phyloP scores from a whole-genome alignment of 176 grass and related monocot genomes.

The Poa annua region DNA sequence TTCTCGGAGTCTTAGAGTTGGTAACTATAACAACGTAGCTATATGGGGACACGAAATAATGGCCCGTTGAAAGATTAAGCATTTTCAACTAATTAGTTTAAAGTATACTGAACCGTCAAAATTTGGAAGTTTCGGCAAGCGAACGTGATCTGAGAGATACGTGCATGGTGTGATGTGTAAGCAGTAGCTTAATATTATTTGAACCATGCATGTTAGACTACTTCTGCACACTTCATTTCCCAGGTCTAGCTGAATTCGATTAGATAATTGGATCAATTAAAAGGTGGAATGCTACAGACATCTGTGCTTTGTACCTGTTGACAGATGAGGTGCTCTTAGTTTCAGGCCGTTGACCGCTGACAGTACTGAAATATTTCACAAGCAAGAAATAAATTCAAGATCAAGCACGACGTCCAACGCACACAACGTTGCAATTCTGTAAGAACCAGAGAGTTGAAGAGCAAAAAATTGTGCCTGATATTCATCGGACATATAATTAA shows the following conservation, averaged over 20 bases:
- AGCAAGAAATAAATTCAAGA: not conserved
- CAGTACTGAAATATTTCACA: conserved; percentile 31
- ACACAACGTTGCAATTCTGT: too few relatives aligned
- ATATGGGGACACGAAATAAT: not conserved
- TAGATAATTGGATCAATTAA: not conserved
- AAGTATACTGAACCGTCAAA: not conserved
- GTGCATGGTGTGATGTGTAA: not conserved
- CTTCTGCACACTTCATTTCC: not conserved
- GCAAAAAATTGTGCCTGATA: not conserved
- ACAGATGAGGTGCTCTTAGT: conserved; percentile 38
- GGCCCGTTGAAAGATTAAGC: conserved; percentile 24
- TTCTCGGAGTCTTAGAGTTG: not conserved
- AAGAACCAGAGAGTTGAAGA: not conserved
- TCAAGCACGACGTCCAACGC: too few relatives aligned
- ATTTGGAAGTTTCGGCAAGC: not conserved
- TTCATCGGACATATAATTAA: not conserved
- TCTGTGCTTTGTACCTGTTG: conserved; percentile 37
- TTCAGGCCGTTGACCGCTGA: conserved; percentile 52
- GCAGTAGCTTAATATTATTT: too few relatives aligned
- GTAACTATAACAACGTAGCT: not conserved
- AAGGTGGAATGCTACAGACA: not conserved
- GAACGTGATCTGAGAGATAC: not conserved
- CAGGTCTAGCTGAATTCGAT: too few relatives aligned
- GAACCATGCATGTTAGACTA: not conserved
- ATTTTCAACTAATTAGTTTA: not conserved